Evolutionary conservation across 768 basidiomycete genomes (phyloP).

Genomic region (Paxillus ammoniavirescens): DNA sequence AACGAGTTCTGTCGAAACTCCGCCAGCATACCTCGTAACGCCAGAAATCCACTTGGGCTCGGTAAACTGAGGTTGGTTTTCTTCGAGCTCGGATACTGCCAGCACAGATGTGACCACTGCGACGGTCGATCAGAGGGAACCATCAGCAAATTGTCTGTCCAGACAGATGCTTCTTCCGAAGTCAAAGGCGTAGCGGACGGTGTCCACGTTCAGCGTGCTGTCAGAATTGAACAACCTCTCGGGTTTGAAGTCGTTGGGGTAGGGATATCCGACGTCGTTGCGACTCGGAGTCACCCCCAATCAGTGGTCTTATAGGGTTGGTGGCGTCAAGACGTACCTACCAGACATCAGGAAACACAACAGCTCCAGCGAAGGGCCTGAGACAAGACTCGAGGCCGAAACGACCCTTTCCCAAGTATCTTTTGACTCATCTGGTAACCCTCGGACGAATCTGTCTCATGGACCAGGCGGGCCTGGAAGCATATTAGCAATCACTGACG

Average conservation of each 20-base stretch:
- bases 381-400: not conserved
- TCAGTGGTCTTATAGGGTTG: no score
- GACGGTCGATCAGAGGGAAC: not conserved
- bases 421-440: not conserved
- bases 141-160: slow-evolving; percentile 2
- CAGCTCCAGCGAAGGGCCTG: slow-evolving; percentile 17
- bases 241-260: slow-evolving; percentile 37
- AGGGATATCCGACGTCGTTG: slow-evolving; percentile 28
- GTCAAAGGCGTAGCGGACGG: not conserved
- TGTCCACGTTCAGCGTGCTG: not conserved
- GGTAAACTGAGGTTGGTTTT: not conserved
- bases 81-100: not conserved
- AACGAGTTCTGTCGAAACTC: not conserved
- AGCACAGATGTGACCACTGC: not conserved
- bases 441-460: not conserved
- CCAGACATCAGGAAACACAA: slow-evolving; percentile 28
- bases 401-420: not conserved
- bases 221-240: slow-evolving; percentile 30
- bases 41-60: not conserved
- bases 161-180: slow-evolving; percentile 3
- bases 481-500: not conserved
- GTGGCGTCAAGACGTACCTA: slow-evolving; percentile 3
- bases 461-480: not conserved
- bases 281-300: no score
- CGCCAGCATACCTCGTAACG: not conserved